Conservation (phyloP, 441 rosid genomes). For the Eruca vesicaria region DNA sequence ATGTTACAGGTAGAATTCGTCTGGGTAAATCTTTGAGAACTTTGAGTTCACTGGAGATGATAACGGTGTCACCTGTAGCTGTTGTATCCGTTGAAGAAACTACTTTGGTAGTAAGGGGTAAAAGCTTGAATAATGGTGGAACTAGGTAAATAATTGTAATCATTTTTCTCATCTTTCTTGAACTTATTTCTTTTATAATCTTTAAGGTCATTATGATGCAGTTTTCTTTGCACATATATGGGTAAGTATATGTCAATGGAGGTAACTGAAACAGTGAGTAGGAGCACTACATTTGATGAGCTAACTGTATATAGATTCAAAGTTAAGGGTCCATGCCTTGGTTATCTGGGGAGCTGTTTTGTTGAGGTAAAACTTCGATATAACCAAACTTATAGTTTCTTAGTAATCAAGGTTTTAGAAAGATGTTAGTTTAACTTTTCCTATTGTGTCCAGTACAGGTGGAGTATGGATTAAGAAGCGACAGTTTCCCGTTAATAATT, state of each 20-base stretch:
- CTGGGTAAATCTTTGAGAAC: slow-evolving; percentile 70
- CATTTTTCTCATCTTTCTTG: not conserved
- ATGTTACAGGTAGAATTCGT: slow-evolving; percentile 58
- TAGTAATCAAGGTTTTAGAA: no score
- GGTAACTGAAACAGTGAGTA: slow-evolving; percentile 31
- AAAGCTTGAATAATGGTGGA: slow-evolving; percentile 61
- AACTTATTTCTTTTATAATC: not conserved
- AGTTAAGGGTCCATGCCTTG: slow-evolving; percentile 38
- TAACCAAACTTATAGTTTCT: not conserved
- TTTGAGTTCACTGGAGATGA: slow-evolving; percentile 72
- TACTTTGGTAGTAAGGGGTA: slow-evolving; percentile 62
- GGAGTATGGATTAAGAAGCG: slow-evolving; percentile 83
- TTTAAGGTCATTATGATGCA: slow-evolving; percentile 34
- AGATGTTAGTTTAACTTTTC: slow-evolving; percentile 19
- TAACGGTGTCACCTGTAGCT: slow-evolving; percentile 73
- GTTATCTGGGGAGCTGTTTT: slow-evolving; percentile 65
- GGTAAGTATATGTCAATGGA: slow-evolving; percentile 65
- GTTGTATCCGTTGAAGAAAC: slow-evolving; percentile 69
- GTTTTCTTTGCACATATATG: slow-evolving; percentile 59
- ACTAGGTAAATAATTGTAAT: slow-evolving; percentile 44
- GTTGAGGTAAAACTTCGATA: slow-evolving; percentile 57
- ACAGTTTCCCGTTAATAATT: slow-evolving; percentile 76
- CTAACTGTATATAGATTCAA: slow-evolving; percentile 46
- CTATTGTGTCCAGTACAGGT: slow-evolving; percentile 49
- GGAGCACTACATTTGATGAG: slow-evolving; percentile 48